Conservation (phyloP, 345 rosid species). For the Gossypium bickii region DNA sequence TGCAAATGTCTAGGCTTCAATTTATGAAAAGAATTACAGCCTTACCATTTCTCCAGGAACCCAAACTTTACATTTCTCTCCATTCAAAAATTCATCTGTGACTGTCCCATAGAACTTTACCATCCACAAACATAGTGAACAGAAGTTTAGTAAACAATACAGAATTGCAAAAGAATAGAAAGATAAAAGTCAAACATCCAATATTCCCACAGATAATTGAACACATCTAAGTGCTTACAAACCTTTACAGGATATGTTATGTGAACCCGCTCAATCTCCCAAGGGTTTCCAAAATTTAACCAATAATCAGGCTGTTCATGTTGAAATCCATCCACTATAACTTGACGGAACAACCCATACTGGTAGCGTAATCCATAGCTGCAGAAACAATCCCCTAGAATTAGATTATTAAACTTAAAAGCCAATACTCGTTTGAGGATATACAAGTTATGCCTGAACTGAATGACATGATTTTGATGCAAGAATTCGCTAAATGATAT, state of each 20-base stretch:
- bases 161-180: neutral
- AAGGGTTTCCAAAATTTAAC: conserved; percentile 52
- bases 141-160: conserved; percentile 6
- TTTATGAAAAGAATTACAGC: neutral
- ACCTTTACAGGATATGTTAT: conserved; percentile 46
- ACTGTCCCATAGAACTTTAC: conserved; percentile 43
- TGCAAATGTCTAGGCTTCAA: neutral
- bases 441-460: neutral
- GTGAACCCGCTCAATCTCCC: conserved; percentile 48
- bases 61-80: conserved; percentile 34
- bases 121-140: conserved; percentile 16
- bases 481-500: neutral
- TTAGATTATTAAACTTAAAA: neutral
- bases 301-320: conserved; percentile 47
- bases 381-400: conserved; percentile 9
- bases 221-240: conserved; percentile 21
- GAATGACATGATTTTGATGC: neutral
- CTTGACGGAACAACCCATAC: conserved; percentile 48
- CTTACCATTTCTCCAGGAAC: conserved; percentile 38
- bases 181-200: neutral
- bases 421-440: neutral
- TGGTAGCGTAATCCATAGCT: conserved; percentile 47
- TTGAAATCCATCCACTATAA: conserved; percentile 47
- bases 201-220: conserved; percentile 4
- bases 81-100: conserved; percentile 30